Conservation (phyloP, 2,329 filamentous ascomycete species). For the Aspergillus neotritici region DNA sequence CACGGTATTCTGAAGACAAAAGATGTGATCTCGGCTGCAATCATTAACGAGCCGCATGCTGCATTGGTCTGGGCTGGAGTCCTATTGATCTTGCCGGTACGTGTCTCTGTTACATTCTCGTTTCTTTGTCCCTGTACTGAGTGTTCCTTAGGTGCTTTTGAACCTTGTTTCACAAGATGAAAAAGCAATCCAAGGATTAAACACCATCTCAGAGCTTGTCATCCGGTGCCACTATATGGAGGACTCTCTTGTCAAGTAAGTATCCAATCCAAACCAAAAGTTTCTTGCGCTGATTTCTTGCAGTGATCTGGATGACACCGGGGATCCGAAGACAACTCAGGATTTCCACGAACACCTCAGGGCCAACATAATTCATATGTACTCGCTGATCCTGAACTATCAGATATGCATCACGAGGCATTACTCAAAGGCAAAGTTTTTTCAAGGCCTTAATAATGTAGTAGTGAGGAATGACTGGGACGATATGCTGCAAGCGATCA, state of each 20-base stretch:
- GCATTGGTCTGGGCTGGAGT: slow-evolving; percentile 15
- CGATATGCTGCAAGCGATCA: neutral
- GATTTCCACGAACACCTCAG: no score
- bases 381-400: no score
- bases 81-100: slow-evolving; percentile 2
- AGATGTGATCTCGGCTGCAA: slow-evolving; percentile 5
- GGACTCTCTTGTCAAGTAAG: neutral
- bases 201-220: neutral
- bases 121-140: no score
- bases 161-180: slow-evolving; percentile 7
- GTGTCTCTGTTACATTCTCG: no score
- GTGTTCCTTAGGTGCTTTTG: neutral
- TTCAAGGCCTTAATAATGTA: neutral
- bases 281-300: no score
- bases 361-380: no score
- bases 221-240: neutral
- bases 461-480: slow-evolving; percentile 1
- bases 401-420: no score
- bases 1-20: slow-evolving; percentile 5
- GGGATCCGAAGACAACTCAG: no score
- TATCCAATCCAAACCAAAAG: no score
- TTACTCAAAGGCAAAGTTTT: neutral
- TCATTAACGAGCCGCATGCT: slow-evolving; percentile 11
- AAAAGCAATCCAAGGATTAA: slow-evolving; percentile 4
- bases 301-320: no score